Evolutionary conservation across 768 basidiomycete genomes (phyloP), one percentile per base, ranked within the genome.

Genomic region (Mycena latifolia): DNA sequence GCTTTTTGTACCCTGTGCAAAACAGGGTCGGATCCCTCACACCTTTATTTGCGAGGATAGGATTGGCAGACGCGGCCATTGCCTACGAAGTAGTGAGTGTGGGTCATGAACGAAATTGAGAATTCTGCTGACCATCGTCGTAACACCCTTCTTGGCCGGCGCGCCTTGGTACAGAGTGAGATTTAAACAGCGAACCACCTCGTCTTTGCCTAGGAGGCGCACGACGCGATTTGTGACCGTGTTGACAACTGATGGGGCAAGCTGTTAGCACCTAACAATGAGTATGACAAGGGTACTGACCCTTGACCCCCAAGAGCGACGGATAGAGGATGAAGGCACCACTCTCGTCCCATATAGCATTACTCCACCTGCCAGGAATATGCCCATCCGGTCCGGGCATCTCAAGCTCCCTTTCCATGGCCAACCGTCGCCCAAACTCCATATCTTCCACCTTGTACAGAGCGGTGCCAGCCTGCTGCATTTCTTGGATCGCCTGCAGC

Each of bases 391-490:
- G 88, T 15, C 89, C 91, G 39, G 91, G 89, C 60, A 92, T 80
- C 79, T 98, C 96, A 46, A 99, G 78, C 73, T 99, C 98, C 66
- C 93, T 85, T 77, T 99, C 98, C 31, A 91, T 83, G 5, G 97
- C 97, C 67, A 99, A 81, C n/a, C 97, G 86, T 61, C 97, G 84
- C n/a, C 97, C 96, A 73, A 99, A 98, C 77, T 99, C 98, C 98
- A 99, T 99, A 78, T 98, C 96, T 58, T 99, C 98, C 20, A 99
- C 89, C 72, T 89, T 92, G 78, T 92, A 94, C 22, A 94, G 87
- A 0, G 94, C 92, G 5, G 98, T 98, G 1, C 96, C 97, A 2
- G 96, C 96, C 77, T 99, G 98, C 76, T 99, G 98, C 96, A 99
- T 98, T 77, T 98, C 96, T 75, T 97, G 94, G 41, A 96, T 93